Evolutionary conservation across 305 asterid species (phyloP).

Genomic region (Stenogyne calaminthoides): DNA sequence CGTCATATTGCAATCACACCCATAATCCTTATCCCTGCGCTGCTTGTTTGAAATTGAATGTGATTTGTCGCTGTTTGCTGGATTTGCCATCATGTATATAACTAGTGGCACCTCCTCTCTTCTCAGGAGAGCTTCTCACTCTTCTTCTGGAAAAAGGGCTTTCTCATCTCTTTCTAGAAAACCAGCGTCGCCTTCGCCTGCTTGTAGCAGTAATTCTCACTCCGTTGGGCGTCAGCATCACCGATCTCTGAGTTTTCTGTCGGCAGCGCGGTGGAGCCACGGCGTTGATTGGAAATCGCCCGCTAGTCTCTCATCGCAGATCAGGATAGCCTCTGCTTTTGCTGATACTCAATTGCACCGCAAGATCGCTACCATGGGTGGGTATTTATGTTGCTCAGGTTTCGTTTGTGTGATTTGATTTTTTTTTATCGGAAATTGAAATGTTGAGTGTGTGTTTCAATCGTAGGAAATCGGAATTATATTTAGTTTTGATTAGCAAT

Average conservation of each 20-base stretch:
- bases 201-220: not conserved
- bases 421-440: not conserved
- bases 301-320: constrained; percentile 62
- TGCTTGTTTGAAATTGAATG: constrained; percentile 29
- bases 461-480: not conserved
- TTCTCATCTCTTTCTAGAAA: constrained; percentile 41
- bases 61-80: constrained; percentile 30
- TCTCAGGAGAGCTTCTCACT: constrained; percentile 48
- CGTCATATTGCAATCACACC: constrained; percentile 29
- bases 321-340: constrained; percentile 62
- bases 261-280: constrained; percentile 85
- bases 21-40: constrained; percentile 38
- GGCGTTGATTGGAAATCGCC: constrained; percentile 88
- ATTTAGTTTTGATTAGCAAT: not conserved
- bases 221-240: constrained; percentile 35
- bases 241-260: constrained; percentile 51
- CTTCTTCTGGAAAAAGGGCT: constrained; percentile 44
- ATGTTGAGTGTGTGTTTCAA: constrained; percentile 9
- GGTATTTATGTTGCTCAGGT: constrained; percentile 9
- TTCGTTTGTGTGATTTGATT: not conserved
- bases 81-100: constrained; percentile 47
- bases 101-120: constrained; percentile 54
- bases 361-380: constrained; percentile 86
- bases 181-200: constrained; percentile 27
- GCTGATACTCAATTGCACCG: constrained; percentile 50